Base-by-base conservation (phyloP, 345 rosid species). In the Heritiera littoralis region DNA sequence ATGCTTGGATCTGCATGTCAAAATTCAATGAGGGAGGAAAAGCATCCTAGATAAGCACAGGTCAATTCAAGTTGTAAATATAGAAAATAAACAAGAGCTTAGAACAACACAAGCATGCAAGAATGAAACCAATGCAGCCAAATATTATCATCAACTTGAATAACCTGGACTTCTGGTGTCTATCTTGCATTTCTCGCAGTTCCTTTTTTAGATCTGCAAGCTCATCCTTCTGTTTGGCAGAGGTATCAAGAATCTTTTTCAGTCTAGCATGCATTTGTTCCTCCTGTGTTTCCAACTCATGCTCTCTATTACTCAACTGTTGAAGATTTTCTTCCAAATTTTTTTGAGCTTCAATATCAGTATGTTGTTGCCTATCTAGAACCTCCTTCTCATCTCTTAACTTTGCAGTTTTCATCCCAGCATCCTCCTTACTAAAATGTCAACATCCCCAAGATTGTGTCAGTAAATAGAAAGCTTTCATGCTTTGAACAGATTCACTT, bases 311-410 rank as follows among this genome's bases (percentile, higher is more conserved):
- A 78, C 82, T 91, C 86, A 96, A 77, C 80, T 94, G 97, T 83
- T 91, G 99, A 77, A 90, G 86, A 84, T 94, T 96, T 92, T 92
- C 99, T 88, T 92, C 98, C 84, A 92, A 87, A 89, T 94, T 96
- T 86, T 91, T 92, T 77, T 84, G 87, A 66, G 92, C 97, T 89
- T 96, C 99, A 63, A 88, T 88, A 85, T 94, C 94, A 80, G 97
- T 89, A 86, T 90, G 94, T 20, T 91, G 98, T 70, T 96, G 97
- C 91, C 97, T 91, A 64, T 94, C 97, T 71, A 94, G 83, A 79
- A 94, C 97, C 90, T 96, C 99, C 77, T 96, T 91, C 83, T 96
- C 97, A 86, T 94, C 98, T 85, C 95, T 90, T 63, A 94, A 88
- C 89, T 89, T 90, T 5, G 90, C 86, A 84, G 98, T 96, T 90